Conservation (phyloP, 805 yeast species). For the Wickerhamomyces kurtzmanii region DNA sequence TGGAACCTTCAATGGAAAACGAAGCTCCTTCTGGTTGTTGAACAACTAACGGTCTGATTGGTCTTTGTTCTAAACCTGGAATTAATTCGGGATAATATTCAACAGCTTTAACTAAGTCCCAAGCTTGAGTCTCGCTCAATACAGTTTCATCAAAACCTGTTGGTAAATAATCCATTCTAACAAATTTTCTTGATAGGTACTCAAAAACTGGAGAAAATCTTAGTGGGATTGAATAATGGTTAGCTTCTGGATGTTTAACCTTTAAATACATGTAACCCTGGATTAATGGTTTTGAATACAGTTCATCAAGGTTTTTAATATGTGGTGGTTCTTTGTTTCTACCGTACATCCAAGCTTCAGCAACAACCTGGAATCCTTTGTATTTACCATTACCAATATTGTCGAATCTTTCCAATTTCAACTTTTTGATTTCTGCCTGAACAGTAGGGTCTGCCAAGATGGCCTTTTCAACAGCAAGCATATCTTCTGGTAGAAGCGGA, state of each 20-base stretch:
- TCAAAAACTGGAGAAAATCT: conserved; percentile 69
- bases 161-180: conserved; percentile 68
- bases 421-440: conserved; percentile 54
- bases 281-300: too few relatives aligned
- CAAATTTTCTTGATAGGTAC: conserved; percentile 45
- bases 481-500: conserved; percentile 62
- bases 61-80: conserved; percentile 39
- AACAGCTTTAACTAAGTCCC: conserved; percentile 49
- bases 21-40: conserved; percentile 78
- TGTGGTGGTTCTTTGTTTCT: conserved; percentile 54
- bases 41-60: conserved; percentile 59
- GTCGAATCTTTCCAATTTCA: conserved; percentile 46
- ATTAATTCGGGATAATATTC: conserved; percentile 70
- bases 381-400: conserved; percentile 13
- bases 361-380: conserved; percentile 35
- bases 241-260: conserved; percentile 58
- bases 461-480: conserved; percentile 40
- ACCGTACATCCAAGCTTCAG: conserved; percentile 85
- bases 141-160: conserved; percentile 57
- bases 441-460: conserved; percentile 47
- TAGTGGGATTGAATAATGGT: conserved; percentile 68
- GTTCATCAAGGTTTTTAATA: conserved; percentile 26
- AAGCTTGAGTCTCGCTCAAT: conserved; percentile 43
- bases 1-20: conserved; percentile 46
- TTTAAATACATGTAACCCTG: conserved; percentile 72